Percentiles rank a stretch among this genome's conserved stretches.
Evolutionary conservation across 768 basidiomycete genomes (phyloP).

Genomic region (Tricholoma sp.): DNA sequence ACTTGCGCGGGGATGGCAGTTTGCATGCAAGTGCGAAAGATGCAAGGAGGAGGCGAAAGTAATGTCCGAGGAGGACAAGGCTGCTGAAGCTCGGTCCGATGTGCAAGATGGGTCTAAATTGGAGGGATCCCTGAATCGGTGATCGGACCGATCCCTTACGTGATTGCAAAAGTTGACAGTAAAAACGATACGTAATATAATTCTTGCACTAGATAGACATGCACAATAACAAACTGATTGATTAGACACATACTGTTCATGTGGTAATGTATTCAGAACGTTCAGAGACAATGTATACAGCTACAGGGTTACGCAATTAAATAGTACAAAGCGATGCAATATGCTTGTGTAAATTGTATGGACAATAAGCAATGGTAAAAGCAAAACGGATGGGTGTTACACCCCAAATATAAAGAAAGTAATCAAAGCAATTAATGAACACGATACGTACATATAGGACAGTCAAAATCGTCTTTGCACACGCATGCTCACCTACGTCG

Average conservation of each 20-base stretch:
- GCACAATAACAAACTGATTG: too few relatives aligned
- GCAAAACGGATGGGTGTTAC: constrained; percentile 6
- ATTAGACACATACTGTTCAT: background rate
- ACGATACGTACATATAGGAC: constrained; percentile 15
- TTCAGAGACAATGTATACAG: constrained; percentile 1
- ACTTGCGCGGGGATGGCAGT: constrained; percentile 78
- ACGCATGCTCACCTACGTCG: constrained; percentile 18
- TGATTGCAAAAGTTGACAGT: too few relatives aligned
- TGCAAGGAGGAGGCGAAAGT: constrained; percentile 53
- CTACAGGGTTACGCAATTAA: background rate
- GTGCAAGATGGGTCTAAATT: constrained; percentile 50
- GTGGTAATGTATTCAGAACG: background rate
- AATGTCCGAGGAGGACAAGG: constrained; percentile 27
- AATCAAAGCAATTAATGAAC: constrained; percentile 18
- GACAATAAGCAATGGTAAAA: constrained; percentile 5
- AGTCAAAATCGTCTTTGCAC: constrained; percentile 1
- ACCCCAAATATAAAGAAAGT: constrained; percentile 3
- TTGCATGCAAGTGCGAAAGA: constrained; percentile 67
- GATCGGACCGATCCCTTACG: too few relatives aligned
- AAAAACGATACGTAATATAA: too few relatives aligned
- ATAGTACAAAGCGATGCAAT: background rate
- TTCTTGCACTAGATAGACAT: background rate
- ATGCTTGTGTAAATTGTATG: background rate
- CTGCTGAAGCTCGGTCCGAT: constrained; percentile 22
- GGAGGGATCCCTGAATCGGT: constrained; percentile 25